These are phyloP conservation scores for Fusarium cyanostomum DNA, from an alignment of 2,329 filamentous ascomycete species.

Conservation along the genomic window DNA sequence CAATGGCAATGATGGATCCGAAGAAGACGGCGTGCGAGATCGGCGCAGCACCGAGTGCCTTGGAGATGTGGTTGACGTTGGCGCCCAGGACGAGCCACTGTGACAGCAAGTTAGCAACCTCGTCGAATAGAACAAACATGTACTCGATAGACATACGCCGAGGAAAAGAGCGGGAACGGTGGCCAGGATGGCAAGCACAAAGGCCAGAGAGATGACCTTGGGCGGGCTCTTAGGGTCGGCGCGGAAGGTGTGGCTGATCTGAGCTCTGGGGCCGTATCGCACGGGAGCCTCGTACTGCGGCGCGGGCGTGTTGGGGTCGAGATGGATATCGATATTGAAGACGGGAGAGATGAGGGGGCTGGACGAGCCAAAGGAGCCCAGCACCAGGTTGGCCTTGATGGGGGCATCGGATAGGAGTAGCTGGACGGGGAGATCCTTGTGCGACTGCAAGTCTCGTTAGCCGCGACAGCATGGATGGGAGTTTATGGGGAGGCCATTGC, in stretches of 20 bases:
- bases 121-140: neutral
- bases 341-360: conserved; percentile 72
- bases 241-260: conserved; percentile 93
- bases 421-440: conserved; percentile 88
- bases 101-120: conserved; percentile 34
- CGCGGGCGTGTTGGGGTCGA: conserved; percentile 68
- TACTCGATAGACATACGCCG: conserved; percentile 61
- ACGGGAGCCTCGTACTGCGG: conserved; percentile 72
- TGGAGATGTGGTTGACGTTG: conserved; percentile 80
- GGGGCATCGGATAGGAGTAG: conserved; percentile 74
- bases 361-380: conserved; percentile 86
- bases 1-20: conserved; percentile 85
- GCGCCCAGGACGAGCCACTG: conserved; percentile 86
- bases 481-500: conserved; percentile 40
- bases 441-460: conserved; percentile 67
- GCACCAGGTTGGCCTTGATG: conserved; percentile 81
- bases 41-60: conserved; percentile 79
- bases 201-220: conserved; percentile 79
- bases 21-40: conserved; percentile 86
- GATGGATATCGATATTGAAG: conserved; percentile 76
- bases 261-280: conserved; percentile 83
- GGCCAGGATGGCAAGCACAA: conserved; percentile 76
- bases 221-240: conserved; percentile 82
- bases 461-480: neutral
- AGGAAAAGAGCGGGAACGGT: conserved; percentile 78